Percentiles rank a stretch among this genome's conserved stretches.
Conservation (phyloP, 1,284 basidiomycete species). For the Tetrapyrgos nigripes region DNA sequence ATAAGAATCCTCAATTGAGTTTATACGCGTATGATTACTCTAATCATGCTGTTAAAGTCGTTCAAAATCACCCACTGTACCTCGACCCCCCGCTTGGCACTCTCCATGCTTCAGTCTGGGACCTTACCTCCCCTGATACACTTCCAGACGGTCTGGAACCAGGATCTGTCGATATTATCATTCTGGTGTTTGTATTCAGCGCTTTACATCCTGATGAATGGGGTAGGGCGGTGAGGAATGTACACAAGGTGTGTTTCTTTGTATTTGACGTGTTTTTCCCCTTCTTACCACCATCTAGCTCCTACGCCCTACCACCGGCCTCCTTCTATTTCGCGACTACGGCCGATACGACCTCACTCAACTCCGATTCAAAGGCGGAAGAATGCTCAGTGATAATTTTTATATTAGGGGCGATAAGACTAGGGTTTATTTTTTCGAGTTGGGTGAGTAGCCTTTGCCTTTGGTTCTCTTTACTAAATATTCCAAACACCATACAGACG, state of each 20-base stretch:
- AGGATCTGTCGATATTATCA: constrained; percentile 82
- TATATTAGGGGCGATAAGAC: constrained; percentile 97
- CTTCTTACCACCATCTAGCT: not conserved
- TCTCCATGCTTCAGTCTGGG: constrained; percentile 90
- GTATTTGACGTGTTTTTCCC: too few relatives aligned
- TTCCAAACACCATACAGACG: constrained; percentile 57
- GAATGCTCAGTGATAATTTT: constrained; percentile 92
- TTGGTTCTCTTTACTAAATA: not conserved
- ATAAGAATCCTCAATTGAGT: constrained; percentile 80
- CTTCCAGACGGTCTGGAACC: constrained; percentile 73
- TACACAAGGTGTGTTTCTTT: constrained; percentile 64
- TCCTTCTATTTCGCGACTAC: constrained; percentile 91
- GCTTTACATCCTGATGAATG: constrained; percentile 96
- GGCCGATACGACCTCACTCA: constrained; percentile 95
- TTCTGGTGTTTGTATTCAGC: constrained; percentile 95
- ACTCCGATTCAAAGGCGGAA: constrained; percentile 88
- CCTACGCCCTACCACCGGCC: constrained; percentile 62
- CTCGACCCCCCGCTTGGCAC: constrained; percentile 67
- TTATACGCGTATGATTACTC: constrained; percentile 93
- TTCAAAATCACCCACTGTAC: constrained; percentile 84
- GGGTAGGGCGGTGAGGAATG: constrained; percentile 85
- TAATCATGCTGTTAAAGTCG: constrained; percentile 87
- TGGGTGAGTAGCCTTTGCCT: constrained; percentile 54
- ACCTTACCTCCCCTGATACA: constrained; percentile 70
- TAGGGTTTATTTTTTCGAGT: constrained; percentile 93